Base-by-base conservation (phyloP, 768 basidiomycete species). In the Russula brevipes region DNA sequence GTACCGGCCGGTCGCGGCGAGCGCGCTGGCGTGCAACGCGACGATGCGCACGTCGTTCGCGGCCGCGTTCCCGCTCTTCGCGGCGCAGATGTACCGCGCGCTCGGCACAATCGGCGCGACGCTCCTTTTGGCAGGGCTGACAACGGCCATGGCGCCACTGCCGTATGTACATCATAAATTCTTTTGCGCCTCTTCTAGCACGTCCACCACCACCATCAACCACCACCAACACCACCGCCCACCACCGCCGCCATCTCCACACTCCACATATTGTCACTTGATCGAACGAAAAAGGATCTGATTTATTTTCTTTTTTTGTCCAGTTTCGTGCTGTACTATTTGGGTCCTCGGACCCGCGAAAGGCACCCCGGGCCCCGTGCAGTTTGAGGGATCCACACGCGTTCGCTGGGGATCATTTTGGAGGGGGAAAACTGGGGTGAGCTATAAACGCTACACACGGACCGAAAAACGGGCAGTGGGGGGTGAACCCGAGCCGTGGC, bases 11-110 rank as follows among this genome's bases (percentile, higher is more conserved):
- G 74, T 80, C 42, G 80, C 82, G 0, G 80, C 83, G 2, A 85
- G 82, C 47, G 87, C 89, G 0, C 80, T 87, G 70, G 83, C 88
- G 0, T 81, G 85, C 74, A 94, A 94, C 70, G 73, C 71, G 4
- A 77, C 79, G 56, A 69, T 79, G 71, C 70, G 81, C 10, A 73
- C 72, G 10, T 63, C 72, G 0, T 78, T 80, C 58, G 78, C 77
- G 0, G 74, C 72, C 4, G 75, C 70, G 2, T 79, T 80, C 67
- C 79, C 78, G 2, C 66, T 80, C 38, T 77, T 75, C 56, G 74
- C 76, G 17, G 60, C 66, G 14, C 73, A 73, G 55, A 73, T 79
- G 77, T 81, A 78, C 65, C 53, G 68, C 24, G 60, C 69, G 24
- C 70, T 78, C 10, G 75, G 76, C 16, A 71, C 73, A 10, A 72